Evolutionary conservation across 345 rosid species (phyloP), one percentile per base, ranked within the genome.

Genomic region (Gossypium anomalum): DNA sequence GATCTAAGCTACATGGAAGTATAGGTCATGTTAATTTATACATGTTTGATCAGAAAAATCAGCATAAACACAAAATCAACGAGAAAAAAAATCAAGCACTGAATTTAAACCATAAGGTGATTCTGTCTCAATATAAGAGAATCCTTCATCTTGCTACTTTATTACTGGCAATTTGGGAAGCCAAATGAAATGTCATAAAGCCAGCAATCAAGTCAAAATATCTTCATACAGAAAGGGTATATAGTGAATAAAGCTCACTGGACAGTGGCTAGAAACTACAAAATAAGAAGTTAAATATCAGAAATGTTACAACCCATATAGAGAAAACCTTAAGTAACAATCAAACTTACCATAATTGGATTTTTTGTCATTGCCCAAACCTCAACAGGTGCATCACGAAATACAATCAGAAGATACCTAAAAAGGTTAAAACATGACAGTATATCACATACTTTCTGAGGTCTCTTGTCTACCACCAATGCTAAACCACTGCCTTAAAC

Each of bases 321-420:
- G 49, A 17, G 70, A 65, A 49, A 47, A 38, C 59, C 59, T 52
- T 38, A 20, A 70, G 78, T 57, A 76, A 63, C 45, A 56, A 58
- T 58, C 62, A 67, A 59, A 84, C 88, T 80, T 81, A 93, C 99
- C 98, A 95, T 95, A 70, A 95, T 89, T 67, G 99, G 99, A 77
- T 72, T 88, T 80, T 91, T 93, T 63, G 99, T 90, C 99, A 95
- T 93, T 41, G 98, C 99, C 99, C 99, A 95, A 75, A 93, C 99
- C 84, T 95, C 99, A 77, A 95, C 99, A 52, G 99, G 99, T 3
- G 98, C 96, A 83, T 95, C 99, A 78, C 98, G 97, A 77, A 95
- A 95, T 86, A 95, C 82, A 85, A 95, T 89, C 74, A 95, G 86
- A 82, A 95, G 98, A 82, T 95, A 93, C 93, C 98, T 95, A 89